Evolutionary conservation across 139 green algal genomes (phyloP).

Genomic region (Chlorella sp.): DNA sequence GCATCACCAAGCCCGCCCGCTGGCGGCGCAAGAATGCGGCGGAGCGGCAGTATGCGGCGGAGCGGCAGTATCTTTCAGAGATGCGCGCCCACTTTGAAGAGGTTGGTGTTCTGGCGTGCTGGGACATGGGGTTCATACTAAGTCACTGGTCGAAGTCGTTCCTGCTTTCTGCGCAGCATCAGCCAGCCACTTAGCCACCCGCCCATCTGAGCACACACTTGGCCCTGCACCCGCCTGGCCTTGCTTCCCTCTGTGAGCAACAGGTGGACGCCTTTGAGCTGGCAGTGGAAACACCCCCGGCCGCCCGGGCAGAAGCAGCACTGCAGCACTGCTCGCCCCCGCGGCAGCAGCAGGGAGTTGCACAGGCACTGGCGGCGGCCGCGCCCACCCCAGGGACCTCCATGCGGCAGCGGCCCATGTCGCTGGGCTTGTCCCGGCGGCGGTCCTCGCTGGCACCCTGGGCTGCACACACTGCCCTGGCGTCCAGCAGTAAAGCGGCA

Average conservation of each 20-base stretch:
- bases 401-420: constrained; percentile 15
- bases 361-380: background rate
- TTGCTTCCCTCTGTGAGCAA: background rate
- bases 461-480: constrained; percentile 12
- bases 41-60: background rate
- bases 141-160: too few relatives aligned
- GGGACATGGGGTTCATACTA: too few relatives aligned
- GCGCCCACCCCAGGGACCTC: constrained; percentile 12
- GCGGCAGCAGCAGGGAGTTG: background rate
- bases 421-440: constrained; percentile 46
- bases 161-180: background rate
- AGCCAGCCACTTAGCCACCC: background rate
- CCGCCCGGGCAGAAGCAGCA: background rate
- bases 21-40: constrained; percentile 21
- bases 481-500: constrained; percentile 25
- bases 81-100: constrained; percentile 45
- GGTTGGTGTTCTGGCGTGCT: background rate
- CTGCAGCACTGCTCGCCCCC: background rate
- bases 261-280: constrained; percentile 73
- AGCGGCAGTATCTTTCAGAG: constrained; percentile 23
- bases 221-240: background rate
- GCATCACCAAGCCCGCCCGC: constrained; percentile 10
- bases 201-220: background rate
- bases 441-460: constrained; percentile 34
- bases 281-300: constrained; percentile 54